These are phyloP conservation scores for Paraglomus brasilianum DNA, from an alignment of 192 early-diverging fungal species.

Conservation along the genomic window DNA sequence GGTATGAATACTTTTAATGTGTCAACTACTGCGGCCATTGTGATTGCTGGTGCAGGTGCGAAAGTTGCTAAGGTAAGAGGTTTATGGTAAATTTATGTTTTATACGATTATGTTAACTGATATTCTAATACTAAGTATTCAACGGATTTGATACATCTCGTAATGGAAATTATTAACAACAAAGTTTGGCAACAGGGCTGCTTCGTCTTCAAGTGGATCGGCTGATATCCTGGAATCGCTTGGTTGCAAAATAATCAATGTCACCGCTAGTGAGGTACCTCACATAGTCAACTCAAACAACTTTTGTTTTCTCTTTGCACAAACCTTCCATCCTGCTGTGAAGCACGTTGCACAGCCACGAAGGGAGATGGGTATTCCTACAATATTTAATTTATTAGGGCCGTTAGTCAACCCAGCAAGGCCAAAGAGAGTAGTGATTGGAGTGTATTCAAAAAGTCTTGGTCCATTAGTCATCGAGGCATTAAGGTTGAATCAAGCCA, in stretches of 20 bases:
- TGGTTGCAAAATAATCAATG: slow-evolving; percentile 67
- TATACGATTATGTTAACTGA: not conserved
- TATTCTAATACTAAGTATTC: not conserved
- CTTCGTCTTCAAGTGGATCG: slow-evolving; percentile 88
- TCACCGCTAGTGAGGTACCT: slow-evolving; percentile 66
- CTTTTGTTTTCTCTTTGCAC: slow-evolving; percentile 94
- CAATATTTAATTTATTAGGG: slow-evolving; percentile 93
- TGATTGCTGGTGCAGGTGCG: slow-evolving; percentile 88
- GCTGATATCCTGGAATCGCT: slow-evolving; percentile 90
- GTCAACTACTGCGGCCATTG: slow-evolving; percentile 86
- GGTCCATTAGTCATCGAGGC: slow-evolving; percentile 84
- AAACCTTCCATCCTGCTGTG: slow-evolving; percentile 90
- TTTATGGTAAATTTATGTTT: not conserved
- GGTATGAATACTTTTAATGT: slow-evolving; percentile 98
- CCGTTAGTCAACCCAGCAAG: slow-evolving; percentile 88
- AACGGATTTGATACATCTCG: not conserved
- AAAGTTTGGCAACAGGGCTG: slow-evolving; percentile 90
- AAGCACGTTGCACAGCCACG: slow-evolving; percentile 69
- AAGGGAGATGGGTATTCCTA: slow-evolving; percentile 87
- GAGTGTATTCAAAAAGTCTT: slow-evolving; percentile 80
- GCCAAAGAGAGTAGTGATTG: slow-evolving; percentile 82
- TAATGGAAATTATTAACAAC: slow-evolving; percentile 17
- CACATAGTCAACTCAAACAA: slow-evolving; percentile 58
- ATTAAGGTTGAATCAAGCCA: slow-evolving; percentile 72
- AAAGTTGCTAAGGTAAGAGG: slow-evolving; percentile 83